A percentile compares a stretch with the other conserved stretches of the same genome.
These are phyloP conservation scores for Irpex lacteus DNA, from an alignment of 1,284 basidiomycete genomes.

Conservation along the genomic window DNA sequence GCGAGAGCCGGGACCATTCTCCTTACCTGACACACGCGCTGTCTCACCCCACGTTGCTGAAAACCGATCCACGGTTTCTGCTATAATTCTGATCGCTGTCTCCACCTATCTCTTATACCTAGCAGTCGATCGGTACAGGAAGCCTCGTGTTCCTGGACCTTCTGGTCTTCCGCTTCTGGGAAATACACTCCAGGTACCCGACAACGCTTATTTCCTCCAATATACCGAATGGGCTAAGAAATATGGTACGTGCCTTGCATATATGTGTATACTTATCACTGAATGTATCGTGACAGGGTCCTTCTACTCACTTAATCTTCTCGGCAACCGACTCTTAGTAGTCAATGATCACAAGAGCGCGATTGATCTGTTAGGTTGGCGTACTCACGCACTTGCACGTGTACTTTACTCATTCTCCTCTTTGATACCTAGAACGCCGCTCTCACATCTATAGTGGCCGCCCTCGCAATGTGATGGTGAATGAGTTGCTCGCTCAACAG, in stretches of 20 bases:
- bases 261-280: background rate
- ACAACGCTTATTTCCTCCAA: constrained; percentile 38
- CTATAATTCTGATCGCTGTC: background rate
- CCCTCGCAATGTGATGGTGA: constrained; percentile 53
- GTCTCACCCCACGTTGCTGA: too few species aligned
- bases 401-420: background rate
- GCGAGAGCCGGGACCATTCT: too few species aligned
- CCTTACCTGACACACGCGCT: too few species aligned
- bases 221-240: constrained; percentile 18
- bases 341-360: constrained; percentile 51
- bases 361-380: constrained; percentile 54
- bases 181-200: constrained; percentile 49
- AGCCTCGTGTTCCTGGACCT: constrained; percentile 45
- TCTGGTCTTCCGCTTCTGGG: constrained; percentile 55
- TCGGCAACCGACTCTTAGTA: constrained; percentile 57
- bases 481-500: constrained; percentile 32
- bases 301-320: constrained; percentile 54
- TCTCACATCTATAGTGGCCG: constrained; percentile 64
- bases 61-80: background rate
- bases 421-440: constrained; percentile 22
- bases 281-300: constrained; percentile 38
- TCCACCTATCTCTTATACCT: background rate
- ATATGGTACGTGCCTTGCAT: constrained; percentile 13
- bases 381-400: background rate
- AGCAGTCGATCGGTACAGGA: background rate